Evolutionary conservation across 805 yeast genomes (phyloP).

Genomic region (Spathaspora passalidarum): DNA sequence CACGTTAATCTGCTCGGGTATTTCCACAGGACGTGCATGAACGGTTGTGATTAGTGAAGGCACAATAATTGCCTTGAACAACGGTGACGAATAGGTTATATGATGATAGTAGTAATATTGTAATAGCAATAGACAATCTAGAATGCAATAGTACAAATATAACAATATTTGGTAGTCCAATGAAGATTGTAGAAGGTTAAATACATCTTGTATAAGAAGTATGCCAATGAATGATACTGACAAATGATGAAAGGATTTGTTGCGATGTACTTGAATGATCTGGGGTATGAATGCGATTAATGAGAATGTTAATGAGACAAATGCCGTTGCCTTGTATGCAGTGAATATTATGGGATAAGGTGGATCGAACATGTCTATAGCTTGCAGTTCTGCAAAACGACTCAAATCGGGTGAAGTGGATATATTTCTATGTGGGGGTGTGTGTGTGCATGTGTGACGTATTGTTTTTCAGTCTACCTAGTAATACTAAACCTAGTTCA

Average conservation of each 20-base stretch:
- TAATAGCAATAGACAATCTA: conserved; percentile 62
- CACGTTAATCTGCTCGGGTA: conserved; percentile 7
- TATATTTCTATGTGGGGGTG: too few species aligned
- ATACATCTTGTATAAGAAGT: conserved; percentile 1
- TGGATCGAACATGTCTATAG: too few species aligned
- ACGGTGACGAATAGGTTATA: neutral
- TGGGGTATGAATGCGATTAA: conserved; percentile 74
- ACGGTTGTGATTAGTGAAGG: neutral
- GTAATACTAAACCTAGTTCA: too few species aligned
- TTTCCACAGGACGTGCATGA: neutral
- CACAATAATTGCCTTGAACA: neutral
- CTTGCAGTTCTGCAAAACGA: too few species aligned
- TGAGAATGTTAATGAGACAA: conserved; percentile 54
- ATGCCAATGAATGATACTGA: conserved; percentile 3
- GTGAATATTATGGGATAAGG: neutral
- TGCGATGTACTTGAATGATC: conserved; percentile 28
- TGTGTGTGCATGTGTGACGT: too few species aligned
- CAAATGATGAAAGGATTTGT: neutral
- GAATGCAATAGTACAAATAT: conserved; percentile 68
- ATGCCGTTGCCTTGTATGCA: conserved; percentile 12
- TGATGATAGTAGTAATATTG: conserved; percentile 68
- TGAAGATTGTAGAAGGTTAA: conserved; percentile 20
- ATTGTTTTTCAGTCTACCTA: too few species aligned
- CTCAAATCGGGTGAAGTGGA: too few species aligned
- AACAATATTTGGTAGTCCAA: conserved; percentile 75